A percentile compares a stretch with the other conserved stretches of the same genome.
These are phyloP conservation scores for Saturnispora kantuleensis DNA, from an alignment of 805 yeast species.

Conservation along the genomic window DNA sequence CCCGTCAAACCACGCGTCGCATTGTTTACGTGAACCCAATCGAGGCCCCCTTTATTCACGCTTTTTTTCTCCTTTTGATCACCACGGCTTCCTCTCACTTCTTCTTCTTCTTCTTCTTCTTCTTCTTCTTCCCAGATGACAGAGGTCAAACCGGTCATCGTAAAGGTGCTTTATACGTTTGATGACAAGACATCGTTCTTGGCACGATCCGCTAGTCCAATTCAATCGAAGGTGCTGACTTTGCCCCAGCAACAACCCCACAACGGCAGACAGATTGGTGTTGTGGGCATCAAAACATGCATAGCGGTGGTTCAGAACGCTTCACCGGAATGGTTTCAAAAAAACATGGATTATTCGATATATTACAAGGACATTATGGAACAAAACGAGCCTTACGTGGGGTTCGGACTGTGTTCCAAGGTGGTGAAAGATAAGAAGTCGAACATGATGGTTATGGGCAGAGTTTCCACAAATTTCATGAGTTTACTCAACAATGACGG, in stretches of 20 bases:
- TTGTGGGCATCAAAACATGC: slow-evolving; percentile 35
- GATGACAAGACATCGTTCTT: slow-evolving; percentile 34
- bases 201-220: slow-evolving; percentile 29
- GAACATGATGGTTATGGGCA: slow-evolving; percentile 37
- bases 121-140: background rate
- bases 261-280: slow-evolving; percentile 28
- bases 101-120: background rate
- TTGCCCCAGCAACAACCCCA: slow-evolving; percentile 26
- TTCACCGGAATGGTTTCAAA: slow-evolving; percentile 35
- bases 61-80: background rate
- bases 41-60: no score
- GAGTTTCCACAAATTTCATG: slow-evolving; percentile 50
- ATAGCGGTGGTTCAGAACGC: slow-evolving; percentile 36
- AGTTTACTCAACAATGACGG: slow-evolving; percentile 30
- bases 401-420: slow-evolving; percentile 33
- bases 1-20: background rate
- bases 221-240: slow-evolving; percentile 30
- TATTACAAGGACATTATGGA: slow-evolving; percentile 39
- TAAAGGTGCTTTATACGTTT: slow-evolving; percentile 33
- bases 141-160: slow-evolving; percentile 19
- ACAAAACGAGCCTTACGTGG: slow-evolving; percentile 43
- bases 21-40: background rate
- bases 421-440: slow-evolving; percentile 18
- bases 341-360: slow-evolving; percentile 35
- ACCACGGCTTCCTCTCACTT: background rate